phyloP scores from a whole-genome alignment of 495 filamentous ascomycete species.

The Cercophora sp. region DNA sequence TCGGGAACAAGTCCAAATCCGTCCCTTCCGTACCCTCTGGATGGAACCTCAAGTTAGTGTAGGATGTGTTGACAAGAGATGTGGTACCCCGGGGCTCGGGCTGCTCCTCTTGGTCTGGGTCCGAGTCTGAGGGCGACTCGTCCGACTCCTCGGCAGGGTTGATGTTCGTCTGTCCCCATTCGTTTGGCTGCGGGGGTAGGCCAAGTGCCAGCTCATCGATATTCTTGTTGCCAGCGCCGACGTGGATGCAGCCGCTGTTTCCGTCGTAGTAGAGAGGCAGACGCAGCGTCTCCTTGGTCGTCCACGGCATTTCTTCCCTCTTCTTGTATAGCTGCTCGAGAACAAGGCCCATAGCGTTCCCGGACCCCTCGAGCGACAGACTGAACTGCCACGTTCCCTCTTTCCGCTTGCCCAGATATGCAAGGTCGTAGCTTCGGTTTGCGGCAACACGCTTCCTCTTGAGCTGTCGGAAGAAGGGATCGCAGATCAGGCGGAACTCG shows the following conservation, averaged over 20 bases:
- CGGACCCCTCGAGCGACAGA: background rate
- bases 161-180: background rate
- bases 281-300: background rate
- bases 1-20: background rate
- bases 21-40: too few relatives aligned
- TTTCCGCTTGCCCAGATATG: conserved; percentile 2
- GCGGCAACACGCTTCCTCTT: background rate
- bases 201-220: background rate
- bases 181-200: background rate
- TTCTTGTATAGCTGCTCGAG: background rate
- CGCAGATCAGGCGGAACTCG: conserved; percentile 4
- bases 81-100: background rate
- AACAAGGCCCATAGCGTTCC: background rate
- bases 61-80: background rate
- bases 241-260: conserved; percentile 1
- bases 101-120: background rate
- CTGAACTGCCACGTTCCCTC: background rate
- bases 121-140: background rate
- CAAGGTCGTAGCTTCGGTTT: background rate
- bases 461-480: conserved; percentile 1
- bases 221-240: background rate
- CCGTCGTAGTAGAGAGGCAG: conserved; percentile 2
- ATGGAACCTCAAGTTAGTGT: background rate
- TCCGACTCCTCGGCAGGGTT: background rate
- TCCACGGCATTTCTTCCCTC: background rate